A percentile compares a stretch with the other conserved stretches of the same genome.
Conservation (phyloP, 1,284 basidiomycete genomes). For the Leccinum cinnamomeum region DNA sequence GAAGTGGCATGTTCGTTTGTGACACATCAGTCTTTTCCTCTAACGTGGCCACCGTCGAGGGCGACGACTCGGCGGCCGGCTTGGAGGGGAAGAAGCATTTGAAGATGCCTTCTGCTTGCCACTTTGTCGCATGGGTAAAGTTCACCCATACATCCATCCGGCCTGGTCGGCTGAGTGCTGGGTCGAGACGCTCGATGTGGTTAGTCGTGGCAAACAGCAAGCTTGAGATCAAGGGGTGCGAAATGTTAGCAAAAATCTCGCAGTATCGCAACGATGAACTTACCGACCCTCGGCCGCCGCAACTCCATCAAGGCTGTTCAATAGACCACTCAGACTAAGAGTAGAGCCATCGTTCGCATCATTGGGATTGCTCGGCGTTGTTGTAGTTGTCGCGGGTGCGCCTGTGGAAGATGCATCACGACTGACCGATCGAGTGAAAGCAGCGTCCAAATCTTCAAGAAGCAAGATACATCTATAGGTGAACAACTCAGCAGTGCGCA, state of each 20-base stretch:
- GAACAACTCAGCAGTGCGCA: conserved; percentile 15
- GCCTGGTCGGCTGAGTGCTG: conserved; percentile 75
- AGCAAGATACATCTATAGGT: conserved; percentile 73
- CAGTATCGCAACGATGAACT: conserved; percentile 31
- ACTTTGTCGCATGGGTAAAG: conserved; percentile 83
- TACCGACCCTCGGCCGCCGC: conserved; percentile 83
- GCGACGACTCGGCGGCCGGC: conserved; percentile 23
- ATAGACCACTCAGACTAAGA: conserved; percentile 74
- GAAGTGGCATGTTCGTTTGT: conserved; percentile 62
- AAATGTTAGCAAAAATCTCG: conserved; percentile 17
- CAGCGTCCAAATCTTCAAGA: conserved; percentile 85
- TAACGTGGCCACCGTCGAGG: conserved; percentile 21
- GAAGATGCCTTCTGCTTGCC: conserved; percentile 87
- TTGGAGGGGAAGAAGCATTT: conserved; percentile 86
- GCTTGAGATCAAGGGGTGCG: conserved; percentile 38
- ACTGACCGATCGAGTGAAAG: conserved; percentile 79
- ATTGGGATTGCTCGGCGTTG: conserved; percentile 41
- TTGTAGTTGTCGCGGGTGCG: conserved; percentile 49
- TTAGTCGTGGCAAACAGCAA: conserved; percentile 82
- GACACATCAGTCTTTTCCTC: conserved; percentile 47
- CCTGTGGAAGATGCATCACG: conserved; percentile 79
- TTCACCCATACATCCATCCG: conserved; percentile 89
- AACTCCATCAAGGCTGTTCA: conserved; percentile 86
- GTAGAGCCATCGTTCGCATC: conserved; percentile 72
- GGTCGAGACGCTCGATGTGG: conserved; percentile 83